Conservation (phyloP, 179 eudicot species). For the Camellia oleifera region DNA sequence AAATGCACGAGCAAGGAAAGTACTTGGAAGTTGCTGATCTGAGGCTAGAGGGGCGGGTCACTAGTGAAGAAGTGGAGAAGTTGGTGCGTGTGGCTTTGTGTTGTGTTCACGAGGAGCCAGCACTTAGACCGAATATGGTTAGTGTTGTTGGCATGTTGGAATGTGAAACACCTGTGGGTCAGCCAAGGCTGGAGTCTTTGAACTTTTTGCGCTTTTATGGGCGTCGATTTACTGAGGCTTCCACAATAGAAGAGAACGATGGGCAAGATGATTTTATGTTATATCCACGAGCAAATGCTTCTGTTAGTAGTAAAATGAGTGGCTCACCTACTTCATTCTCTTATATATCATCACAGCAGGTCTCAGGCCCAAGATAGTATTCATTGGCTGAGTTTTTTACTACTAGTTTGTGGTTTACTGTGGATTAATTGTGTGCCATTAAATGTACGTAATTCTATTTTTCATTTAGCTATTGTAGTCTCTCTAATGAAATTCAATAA, state of each 20-base stretch:
- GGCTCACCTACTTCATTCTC: slow-evolving; percentile 27
- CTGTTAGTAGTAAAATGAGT: slow-evolving; percentile 16
- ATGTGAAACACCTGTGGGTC: slow-evolving; percentile 40
- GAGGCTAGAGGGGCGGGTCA: slow-evolving; percentile 61
- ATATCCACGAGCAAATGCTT: slow-evolving; percentile 27
- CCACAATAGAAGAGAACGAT: slow-evolving; percentile 29
- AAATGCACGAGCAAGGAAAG: slow-evolving; percentile 70
- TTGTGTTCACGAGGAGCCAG: slow-evolving; percentile 77
- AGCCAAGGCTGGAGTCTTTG: slow-evolving; percentile 47
- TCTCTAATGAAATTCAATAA: too few species aligned
- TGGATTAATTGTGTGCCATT: too few species aligned
- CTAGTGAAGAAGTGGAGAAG: slow-evolving; percentile 54
- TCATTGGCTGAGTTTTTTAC: too few species aligned
- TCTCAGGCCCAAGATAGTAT: slow-evolving; percentile 51
- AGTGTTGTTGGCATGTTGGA: slow-evolving; percentile 68
- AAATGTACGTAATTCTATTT: too few species aligned
- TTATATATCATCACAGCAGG: slow-evolving; percentile 46
- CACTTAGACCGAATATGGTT: slow-evolving; percentile 59
- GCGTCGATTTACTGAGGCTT: slow-evolving; percentile 57
- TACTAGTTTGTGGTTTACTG: too few species aligned
- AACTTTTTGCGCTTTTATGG: slow-evolving; percentile 75
- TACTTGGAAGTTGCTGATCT: slow-evolving; percentile 70
- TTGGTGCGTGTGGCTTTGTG: slow-evolving; percentile 65
- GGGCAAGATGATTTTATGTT: slow-evolving; percentile 15
- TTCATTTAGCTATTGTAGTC: too few species aligned